A percentile compares a stretch with the other conserved stretches of the same genome.
Evolutionary conservation across 768 basidiomycete genomes (phyloP).

Genomic region (Termitomyces sp.): DNA sequence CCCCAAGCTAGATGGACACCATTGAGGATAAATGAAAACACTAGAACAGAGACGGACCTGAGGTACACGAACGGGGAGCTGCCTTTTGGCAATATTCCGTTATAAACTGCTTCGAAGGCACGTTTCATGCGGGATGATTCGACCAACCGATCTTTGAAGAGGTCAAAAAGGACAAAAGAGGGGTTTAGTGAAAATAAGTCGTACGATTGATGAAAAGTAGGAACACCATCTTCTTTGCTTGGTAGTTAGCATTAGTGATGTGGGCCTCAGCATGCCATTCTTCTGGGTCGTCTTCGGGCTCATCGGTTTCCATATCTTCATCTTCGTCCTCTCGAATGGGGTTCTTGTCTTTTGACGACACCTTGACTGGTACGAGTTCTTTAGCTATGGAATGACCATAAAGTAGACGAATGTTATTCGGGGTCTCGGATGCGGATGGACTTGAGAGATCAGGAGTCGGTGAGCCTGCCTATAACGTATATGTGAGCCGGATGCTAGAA

Average conservation of each 20-base stretch:
- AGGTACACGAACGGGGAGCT: conserved; percentile 89
- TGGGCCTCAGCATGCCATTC: conserved; percentile 71
- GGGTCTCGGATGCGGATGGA: conserved; percentile 55
- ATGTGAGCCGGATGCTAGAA: neutral
- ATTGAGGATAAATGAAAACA: neutral
- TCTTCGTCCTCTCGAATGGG: conserved; percentile 13
- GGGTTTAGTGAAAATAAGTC: conserved; percentile 14
- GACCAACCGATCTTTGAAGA: conserved; percentile 73
- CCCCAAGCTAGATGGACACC: conserved; percentile 46
- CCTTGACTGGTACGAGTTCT: conserved; percentile 52
- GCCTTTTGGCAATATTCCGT: conserved; percentile 82
- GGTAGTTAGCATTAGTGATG: conserved; percentile 85
- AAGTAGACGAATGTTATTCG: conserved; percentile 69
- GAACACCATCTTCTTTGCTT: conserved; percentile 79
- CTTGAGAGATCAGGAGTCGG: conserved; percentile 78
- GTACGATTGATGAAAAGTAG: conserved; percentile 93
- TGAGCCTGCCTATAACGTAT: conserved; percentile 54
- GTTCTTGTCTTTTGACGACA: conserved; percentile 25
- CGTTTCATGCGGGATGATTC: conserved; percentile 85
- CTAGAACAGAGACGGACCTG: conserved; percentile 45
- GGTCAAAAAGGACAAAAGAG: neutral
- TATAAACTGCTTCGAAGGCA: conserved; percentile 84
- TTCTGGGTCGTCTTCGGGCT: conserved; percentile 31
- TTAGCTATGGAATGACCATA: conserved; percentile 80
- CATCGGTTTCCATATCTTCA: conserved; percentile 23